Base-by-base conservation (phyloP, 768 basidiomycete genomes). In the Lentinula aciculospora region DNA sequence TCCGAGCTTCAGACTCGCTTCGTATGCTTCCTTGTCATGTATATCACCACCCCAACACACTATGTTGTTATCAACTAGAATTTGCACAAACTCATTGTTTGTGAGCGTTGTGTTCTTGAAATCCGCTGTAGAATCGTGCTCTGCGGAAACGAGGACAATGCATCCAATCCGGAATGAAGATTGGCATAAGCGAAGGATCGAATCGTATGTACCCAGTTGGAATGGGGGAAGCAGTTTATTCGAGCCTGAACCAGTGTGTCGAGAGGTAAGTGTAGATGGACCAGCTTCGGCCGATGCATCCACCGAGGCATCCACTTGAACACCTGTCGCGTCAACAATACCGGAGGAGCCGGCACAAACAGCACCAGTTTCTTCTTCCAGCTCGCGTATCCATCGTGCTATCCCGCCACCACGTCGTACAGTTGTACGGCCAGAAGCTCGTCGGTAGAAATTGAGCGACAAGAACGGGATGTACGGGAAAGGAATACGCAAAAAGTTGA, bases 21-120 rank as follows among this genome's bases (percentile, higher is more conserved):
- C 75, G 81, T 93, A 94, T 4, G 91, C 84, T 60, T 96, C 92
- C 34, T 78, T 77, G 63, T 90, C 88, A 32, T 87, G 78, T 7
- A 97, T 83, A 66, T 98, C 95, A 15, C 92, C 95, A 3, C 89
- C 96, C 96, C 95, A 99, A 7, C 93, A 83, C 17, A 94, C 64
- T 54, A 96, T 78, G 50, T 87, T 76, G 68, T 94, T 88, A 8
- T 50, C 85, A 49, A 81, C 78, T 23, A 97, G 75, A 2, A 82
- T 69, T 25, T 79, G 80, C 6, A 94, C 81, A 45, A 98, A 79
- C 8, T 77, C 73, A 2, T 84, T 72, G 65, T 96, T 85, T 0
- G 88, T 87, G 17, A 98, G 76, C 0, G 92, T 92, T 3, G 80
- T 77, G 59, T 85, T 80, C 71, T 95, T 95, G 75, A 98, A 98